phyloP scores from a whole-genome alignment of 192 early-diverging fungal genomes.

The Lobosporangium transversale region DNA sequence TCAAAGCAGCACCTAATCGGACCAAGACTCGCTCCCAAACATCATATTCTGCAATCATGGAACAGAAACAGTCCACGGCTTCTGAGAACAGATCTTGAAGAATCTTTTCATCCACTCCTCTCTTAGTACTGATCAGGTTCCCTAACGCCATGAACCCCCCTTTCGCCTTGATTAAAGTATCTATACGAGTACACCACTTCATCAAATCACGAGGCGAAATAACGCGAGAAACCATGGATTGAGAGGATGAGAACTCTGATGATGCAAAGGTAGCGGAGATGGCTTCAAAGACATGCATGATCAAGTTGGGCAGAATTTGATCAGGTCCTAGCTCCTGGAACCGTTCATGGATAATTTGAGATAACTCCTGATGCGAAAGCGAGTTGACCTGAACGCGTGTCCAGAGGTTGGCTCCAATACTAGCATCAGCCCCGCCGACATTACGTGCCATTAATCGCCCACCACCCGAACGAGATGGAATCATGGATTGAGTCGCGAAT shows the following conservation, averaged over 20 bases:
- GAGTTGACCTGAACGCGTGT: constrained; percentile 75
- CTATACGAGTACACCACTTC: constrained; percentile 89
- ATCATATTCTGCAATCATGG: constrained; percentile 78
- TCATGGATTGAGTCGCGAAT: constrained; percentile 84
- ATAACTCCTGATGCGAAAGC: constrained; percentile 70
- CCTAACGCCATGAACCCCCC: constrained; percentile 26
- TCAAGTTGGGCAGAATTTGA: constrained; percentile 56
- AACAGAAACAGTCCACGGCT: constrained; percentile 87
- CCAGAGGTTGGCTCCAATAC: constrained; percentile 80
- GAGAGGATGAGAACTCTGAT: constrained; percentile 40
- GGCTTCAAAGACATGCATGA: constrained; percentile 66
- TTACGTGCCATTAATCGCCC: constrained; percentile 52
- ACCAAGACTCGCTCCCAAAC: constrained; percentile 70
- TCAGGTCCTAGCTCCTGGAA: constrained; percentile 64
- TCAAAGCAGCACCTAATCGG: constrained; percentile 74
- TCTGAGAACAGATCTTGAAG: constrained; percentile 83
- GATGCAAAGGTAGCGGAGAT: constrained; percentile 32
- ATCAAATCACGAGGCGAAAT: constrained; percentile 89
- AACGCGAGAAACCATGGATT: constrained; percentile 61
- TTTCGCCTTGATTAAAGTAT: constrained; percentile 55
- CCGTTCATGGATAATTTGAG: constrained; percentile 64
- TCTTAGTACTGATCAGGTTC: constrained; percentile 40
- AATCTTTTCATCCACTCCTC: constrained; percentile 54
- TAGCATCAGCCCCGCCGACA: constrained; percentile 57
- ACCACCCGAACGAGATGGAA: constrained; percentile 64